phyloP scores from a whole-genome alignment of 2,329 filamentous ascomycete genomes.

The Ustilaginoidea virens region DNA sequence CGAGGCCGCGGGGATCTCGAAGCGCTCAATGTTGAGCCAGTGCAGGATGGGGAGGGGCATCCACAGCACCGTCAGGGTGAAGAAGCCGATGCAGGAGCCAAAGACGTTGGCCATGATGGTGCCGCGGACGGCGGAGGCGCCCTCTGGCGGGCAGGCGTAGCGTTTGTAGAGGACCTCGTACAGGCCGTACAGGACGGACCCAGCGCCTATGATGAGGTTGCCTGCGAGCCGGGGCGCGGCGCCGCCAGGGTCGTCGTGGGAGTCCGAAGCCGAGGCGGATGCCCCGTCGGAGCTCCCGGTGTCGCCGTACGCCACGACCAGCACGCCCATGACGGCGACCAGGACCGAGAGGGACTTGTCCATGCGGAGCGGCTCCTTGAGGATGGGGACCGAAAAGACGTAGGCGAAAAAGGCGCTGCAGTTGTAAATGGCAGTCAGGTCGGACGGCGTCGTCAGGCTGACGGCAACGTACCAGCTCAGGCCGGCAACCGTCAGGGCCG shows the following conservation, averaged over 20 bases:
- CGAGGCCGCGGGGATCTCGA: slow-evolving; percentile 64
- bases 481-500: slow-evolving; percentile 75
- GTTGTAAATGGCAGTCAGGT: slow-evolving; percentile 97
- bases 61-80: slow-evolving; percentile 82
- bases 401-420: slow-evolving; percentile 98
- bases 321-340: slow-evolving; percentile 75
- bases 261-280: slow-evolving; percentile 19
- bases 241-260: slow-evolving; percentile 2
- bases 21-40: slow-evolving; percentile 60
- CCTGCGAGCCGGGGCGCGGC: slow-evolving; percentile 59
- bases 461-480: slow-evolving; percentile 94
- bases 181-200: slow-evolving; percentile 84
- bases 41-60: slow-evolving; percentile 80
- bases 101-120: slow-evolving; percentile 94
- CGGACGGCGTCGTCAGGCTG: slow-evolving; percentile 79
- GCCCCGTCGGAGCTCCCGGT: slow-evolving; percentile 26
- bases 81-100: slow-evolving; percentile 70
- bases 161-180: slow-evolving; percentile 97
- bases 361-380: slow-evolving; percentile 68
- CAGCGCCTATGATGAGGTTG: slow-evolving; percentile 82
- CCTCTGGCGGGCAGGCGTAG: slow-evolving; percentile 82
- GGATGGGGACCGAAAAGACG: slow-evolving; percentile 80
- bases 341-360: slow-evolving; percentile 79
- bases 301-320: slow-evolving; percentile 93
- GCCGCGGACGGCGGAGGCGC: slow-evolving; percentile 67